Percentiles rank a stretch among this genome's conserved stretches.
Conservation (phyloP, 305 asterid species). For the Fraxinus dipetala region DNA sequence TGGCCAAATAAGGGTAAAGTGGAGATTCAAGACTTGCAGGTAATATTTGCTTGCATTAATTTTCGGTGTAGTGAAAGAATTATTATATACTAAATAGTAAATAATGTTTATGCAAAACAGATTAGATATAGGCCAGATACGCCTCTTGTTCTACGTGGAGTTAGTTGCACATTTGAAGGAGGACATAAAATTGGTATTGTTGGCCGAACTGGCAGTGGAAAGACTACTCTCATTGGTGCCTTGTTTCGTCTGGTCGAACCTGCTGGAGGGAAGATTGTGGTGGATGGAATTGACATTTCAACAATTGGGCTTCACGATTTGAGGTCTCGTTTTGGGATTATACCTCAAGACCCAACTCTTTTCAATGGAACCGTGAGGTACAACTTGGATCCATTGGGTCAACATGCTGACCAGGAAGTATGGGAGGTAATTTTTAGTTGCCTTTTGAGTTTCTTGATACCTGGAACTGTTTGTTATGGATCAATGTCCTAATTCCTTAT, state of each 20-base stretch:
- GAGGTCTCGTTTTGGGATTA: slow-evolving; percentile 32
- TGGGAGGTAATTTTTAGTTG: slow-evolving; percentile 36
- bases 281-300: slow-evolving; percentile 36
- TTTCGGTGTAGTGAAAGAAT: not conserved
- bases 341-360: slow-evolving; percentile 49
- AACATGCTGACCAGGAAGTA: slow-evolving; percentile 38
- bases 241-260: slow-evolving; percentile 42
- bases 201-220: slow-evolving; percentile 9
- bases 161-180: slow-evolving; percentile 35
- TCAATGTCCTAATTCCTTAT: not conserved
- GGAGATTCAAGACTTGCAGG: not conserved
- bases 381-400: slow-evolving; percentile 39
- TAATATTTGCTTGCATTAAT: not conserved
- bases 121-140: slow-evolving; percentile 12
- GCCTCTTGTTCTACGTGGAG: slow-evolving; percentile 42
- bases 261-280: slow-evolving; percentile 31
- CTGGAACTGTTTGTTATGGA: not conserved
- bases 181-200: slow-evolving; percentile 5
- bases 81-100: slow-evolving; percentile 18
- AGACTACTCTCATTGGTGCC: slow-evolving; percentile 8
- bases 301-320: slow-evolving; percentile 35
- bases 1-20: slow-evolving; percentile 5
- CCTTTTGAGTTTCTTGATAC: not conserved
- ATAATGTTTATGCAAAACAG: not conserved
- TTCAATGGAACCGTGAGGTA: slow-evolving; percentile 39